Base-by-base conservation (phyloP, 2,329 filamentous ascomycete genomes). In the Dactylellina sp. region DNA sequence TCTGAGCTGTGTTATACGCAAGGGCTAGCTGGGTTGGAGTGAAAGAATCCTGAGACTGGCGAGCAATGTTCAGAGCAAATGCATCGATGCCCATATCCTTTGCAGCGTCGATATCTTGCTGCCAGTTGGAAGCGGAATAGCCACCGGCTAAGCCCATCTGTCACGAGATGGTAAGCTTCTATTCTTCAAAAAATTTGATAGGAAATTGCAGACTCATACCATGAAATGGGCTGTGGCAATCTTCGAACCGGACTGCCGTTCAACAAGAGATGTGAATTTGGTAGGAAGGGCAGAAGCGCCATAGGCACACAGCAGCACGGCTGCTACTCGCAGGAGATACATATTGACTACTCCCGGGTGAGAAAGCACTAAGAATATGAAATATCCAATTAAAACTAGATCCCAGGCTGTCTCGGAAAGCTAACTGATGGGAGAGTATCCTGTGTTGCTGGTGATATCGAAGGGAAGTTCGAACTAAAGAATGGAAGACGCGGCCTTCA, bases 11-110 rank as follows among this genome's bases (percentile, higher is more conserved):
- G 18, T 76, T 66, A 50, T 81, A 82, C 1, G 81, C 81, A 35
- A 80, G 77, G 24, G 76, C 77, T 7, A 81, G 76, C 65, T 81
- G 80, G 12, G 56, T 75, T 9, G 61, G 61, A 12, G 70, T 74
- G 55, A 65, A 74, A 39, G 70, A 18, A 12, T 78, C 77, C 0
- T 81, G 83, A 37, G 80, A 80, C 3, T 63, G 24, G 32, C 81
- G 79, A 5, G 74, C 64, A 24, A 80, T 79, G 59, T 82, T 81
- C 18, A 82, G 72, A 5, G 79, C 80, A 57, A 81, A 82, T 0
- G 80, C 80, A 66, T 82, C 80, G 56, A 82, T 80, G 32, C 82
- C 81, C 1, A 81, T 80, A 12, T 79, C 78, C 55, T 78, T 76
- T 1, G 81, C 80, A 7, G 79, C 76, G 1, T 75, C 60, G 61